Percentiles rank a stretch among this genome's conserved stretches.
Evolutionary conservation across 805 yeast species (phyloP).

Genomic region (Nakazawaea peltata): DNA sequence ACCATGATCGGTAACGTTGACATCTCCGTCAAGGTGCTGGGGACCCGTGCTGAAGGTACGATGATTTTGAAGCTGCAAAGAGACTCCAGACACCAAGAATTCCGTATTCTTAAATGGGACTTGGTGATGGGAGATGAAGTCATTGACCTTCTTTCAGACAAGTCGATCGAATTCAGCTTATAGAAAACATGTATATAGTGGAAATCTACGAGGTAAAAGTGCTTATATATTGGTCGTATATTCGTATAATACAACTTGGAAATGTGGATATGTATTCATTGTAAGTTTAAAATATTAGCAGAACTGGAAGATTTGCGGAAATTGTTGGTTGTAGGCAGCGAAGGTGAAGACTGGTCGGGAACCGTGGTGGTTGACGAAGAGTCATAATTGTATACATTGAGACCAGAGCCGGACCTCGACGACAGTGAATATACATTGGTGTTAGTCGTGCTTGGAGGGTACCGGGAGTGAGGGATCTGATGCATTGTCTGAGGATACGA

Average conservation of each 20-base stretch:
- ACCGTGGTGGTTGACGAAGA: neutral
- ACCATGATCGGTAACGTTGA: constrained; percentile 79
- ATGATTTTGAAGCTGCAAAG: constrained; percentile 67
- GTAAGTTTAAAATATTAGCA: no score
- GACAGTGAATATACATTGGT: constrained; percentile 16
- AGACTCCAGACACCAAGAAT: constrained; percentile 47
- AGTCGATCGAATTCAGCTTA: constrained; percentile 21
- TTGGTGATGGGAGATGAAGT: constrained; percentile 32
- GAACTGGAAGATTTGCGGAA: no score
- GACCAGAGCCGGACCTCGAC: constrained; percentile 14
- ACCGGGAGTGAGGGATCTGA: no score
- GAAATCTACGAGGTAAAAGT: no score
- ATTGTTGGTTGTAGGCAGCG: no score
- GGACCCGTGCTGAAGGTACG: constrained; percentile 47
- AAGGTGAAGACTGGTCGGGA: no score
- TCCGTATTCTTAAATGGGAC: constrained; percentile 57
- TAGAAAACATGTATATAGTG: constrained; percentile 5
- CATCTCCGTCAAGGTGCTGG: constrained; percentile 62
- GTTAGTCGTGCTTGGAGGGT: constrained; percentile 17
- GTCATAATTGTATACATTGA: constrained; percentile 9
- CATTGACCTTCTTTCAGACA: constrained; percentile 44
- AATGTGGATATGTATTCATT: neutral
- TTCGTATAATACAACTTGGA: no score
- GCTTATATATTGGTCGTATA: neutral
- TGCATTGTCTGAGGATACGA: constrained; percentile 22